These are phyloP conservation scores for Amylostereum areolatum DNA, from an alignment of 1,284 basidiomycete genomes.

Conservation along the genomic window DNA sequence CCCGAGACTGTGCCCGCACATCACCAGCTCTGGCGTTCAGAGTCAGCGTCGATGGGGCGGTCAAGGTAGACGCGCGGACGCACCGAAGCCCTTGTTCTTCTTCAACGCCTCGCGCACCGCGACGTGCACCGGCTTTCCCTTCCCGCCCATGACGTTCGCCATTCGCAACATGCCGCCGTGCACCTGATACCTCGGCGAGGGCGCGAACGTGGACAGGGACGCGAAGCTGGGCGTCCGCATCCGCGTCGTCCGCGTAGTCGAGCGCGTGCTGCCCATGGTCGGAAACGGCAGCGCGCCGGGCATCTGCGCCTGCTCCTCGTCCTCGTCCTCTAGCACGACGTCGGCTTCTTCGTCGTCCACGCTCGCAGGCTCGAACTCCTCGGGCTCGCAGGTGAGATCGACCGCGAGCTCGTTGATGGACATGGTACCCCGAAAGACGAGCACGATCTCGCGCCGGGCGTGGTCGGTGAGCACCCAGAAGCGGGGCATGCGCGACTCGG, in stretches of 20 bases:
- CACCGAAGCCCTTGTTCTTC: constrained; percentile 67
- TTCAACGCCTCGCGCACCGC: constrained; percentile 67
- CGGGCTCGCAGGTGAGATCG: constrained; percentile 72
- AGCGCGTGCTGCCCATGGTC: not conserved
- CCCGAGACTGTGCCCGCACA: constrained; percentile 85
- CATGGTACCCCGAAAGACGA: constrained; percentile 78
- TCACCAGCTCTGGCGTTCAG: constrained; percentile 48
- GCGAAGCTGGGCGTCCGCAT: constrained; percentile 12
- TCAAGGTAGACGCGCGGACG: constrained; percentile 13
- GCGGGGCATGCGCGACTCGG: constrained; percentile 66
- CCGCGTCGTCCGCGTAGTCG: not conserved
- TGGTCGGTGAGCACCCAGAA: constrained; percentile 82
- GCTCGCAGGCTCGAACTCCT: constrained; percentile 53
- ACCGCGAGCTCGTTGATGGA: constrained; percentile 80
- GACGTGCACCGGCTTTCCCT: constrained; percentile 71
- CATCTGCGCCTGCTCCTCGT: constrained; percentile 19
- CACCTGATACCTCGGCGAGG: constrained; percentile 44
- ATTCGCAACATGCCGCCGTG: constrained; percentile 79
- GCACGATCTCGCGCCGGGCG: constrained; percentile 60
- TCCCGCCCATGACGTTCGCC: constrained; percentile 71
- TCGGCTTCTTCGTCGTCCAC: constrained; percentile 24
- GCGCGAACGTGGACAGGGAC: constrained; percentile 13
- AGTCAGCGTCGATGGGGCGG: not conserved
- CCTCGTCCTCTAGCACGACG: constrained; percentile 9
- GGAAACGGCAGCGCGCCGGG: constrained; percentile 13